Evolutionary conservation across 2,329 filamentous ascomycete species (phyloP).

Genomic region (Fusarium sp.): DNA sequence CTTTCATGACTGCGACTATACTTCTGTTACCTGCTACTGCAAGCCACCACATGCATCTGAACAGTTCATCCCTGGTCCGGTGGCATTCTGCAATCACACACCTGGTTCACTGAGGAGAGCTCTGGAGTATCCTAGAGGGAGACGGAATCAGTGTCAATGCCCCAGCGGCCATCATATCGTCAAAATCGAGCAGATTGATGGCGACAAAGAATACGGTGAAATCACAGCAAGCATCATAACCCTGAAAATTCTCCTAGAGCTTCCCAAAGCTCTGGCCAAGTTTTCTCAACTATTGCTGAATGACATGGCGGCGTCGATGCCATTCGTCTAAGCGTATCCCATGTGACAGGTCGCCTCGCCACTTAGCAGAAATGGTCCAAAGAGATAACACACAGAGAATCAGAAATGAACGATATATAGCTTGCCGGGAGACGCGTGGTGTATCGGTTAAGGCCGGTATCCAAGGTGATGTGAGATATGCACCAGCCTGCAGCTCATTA

Average conservation of each 20-base stretch:
- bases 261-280: neutral
- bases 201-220: neutral
- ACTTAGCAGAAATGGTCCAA: constrained; percentile 8
- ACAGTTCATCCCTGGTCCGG: constrained; percentile 16
- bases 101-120: neutral
- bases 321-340: neutral
- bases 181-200: neutral
- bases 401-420: neutral
- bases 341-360: constrained; percentile 26
- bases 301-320: neutral
- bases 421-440: constrained; percentile 12
- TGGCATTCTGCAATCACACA: constrained; percentile 12
- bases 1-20: constrained; percentile 3
- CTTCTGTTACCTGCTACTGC: constrained; percentile 29
- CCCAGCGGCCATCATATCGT: neutral
- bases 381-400: neutral
- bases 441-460: neutral
- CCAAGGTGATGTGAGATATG: neutral
- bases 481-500: neutral
- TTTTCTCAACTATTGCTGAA: neutral
- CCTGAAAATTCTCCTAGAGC: neutral
- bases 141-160: neutral
- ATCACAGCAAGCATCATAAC: neutral
- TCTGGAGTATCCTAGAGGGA: neutral
- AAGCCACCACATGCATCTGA: constrained; percentile 33